phyloP scores from a whole-genome alignment of 176 grass and related monocot species.

The Olyra latifolia region DNA sequence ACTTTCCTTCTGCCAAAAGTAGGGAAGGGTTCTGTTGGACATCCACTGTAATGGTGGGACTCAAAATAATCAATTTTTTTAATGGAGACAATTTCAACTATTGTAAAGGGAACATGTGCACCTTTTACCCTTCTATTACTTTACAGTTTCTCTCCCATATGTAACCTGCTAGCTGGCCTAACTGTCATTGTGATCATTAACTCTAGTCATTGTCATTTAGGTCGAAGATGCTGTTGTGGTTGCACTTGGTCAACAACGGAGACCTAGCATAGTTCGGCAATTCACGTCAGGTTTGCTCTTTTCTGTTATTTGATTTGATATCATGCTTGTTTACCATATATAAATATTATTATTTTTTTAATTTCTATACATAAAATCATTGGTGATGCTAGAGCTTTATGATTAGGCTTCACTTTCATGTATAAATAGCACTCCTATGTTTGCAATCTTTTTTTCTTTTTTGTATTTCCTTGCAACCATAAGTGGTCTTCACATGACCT shows the following conservation, averaged over 20 bases:
- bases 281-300: slow-evolving; percentile 80
- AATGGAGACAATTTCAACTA: not conserved
- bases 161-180: slow-evolving; percentile 28
- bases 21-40: not conserved
- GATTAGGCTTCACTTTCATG: not conserved
- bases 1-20: slow-evolving; percentile 21
- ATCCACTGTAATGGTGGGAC: not conserved
- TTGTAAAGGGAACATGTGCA: not conserved
- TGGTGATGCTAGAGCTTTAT: not conserved
- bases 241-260: slow-evolving; percentile 83
- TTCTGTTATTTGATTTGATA: slow-evolving; percentile 16
- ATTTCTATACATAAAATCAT: slow-evolving; percentile 12
- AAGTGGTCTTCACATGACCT: not conserved
- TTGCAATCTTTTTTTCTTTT: not conserved
- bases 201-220: slow-evolving; percentile 46
- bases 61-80: slow-evolving; percentile 4
- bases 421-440: not conserved
- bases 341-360: slow-evolving; percentile 10
- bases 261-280: slow-evolving; percentile 88
- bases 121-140: slow-evolving; percentile 5
- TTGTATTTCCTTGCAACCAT: not conserved
- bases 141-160: not conserved
- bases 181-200: slow-evolving; percentile 4
- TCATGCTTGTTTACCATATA: slow-evolving; percentile 9
- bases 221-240: slow-evolving; percentile 96